A percentile compares a stretch with the other conserved stretches of the same genome.
Conservation (phyloP, 129 eudicot species). For the Solidago caesia region DNA sequence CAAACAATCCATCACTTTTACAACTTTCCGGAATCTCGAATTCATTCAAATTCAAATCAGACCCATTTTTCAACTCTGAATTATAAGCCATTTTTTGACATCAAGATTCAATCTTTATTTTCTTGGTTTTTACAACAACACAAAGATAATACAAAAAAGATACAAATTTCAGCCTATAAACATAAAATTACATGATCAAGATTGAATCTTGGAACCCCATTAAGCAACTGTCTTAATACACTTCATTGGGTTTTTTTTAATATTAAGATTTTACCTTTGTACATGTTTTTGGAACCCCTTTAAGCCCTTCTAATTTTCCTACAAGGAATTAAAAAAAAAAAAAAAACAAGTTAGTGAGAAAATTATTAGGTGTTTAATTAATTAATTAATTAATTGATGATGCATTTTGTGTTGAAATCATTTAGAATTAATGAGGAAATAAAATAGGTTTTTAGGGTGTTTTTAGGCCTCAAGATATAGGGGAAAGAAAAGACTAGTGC, state of each 20-base stretch:
- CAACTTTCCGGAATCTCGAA: constrained; percentile 33
- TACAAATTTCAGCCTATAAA: neutral
- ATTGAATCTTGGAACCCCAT: constrained; percentile 17
- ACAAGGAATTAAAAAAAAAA: constrained; percentile 21
- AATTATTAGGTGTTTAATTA: constrained; percentile 33
- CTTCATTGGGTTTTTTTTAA: neutral
- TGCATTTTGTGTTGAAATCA: constrained; percentile 30
- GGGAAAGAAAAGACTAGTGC: constrained; percentile 27
- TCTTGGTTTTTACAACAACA: constrained; percentile 22
- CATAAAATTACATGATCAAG: constrained; percentile 20
- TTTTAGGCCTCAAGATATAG: constrained; percentile 34
- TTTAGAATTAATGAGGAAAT: constrained; percentile 19
- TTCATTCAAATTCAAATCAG: constrained; percentile 25
- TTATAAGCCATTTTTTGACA: constrained; percentile 56
- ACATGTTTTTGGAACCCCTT: constrained; percentile 23
- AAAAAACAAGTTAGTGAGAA: constrained; percentile 22
- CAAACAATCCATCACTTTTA: constrained; percentile 27
- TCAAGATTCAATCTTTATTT: constrained; percentile 27
- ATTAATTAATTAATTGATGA: constrained; percentile 13
- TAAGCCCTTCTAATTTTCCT: constrained; percentile 34
- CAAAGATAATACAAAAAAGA: constrained; percentile 15
- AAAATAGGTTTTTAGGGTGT: constrained; percentile 21
- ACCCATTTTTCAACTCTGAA: constrained; percentile 41
- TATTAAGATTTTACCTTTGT: constrained; percentile 31
- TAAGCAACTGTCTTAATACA: too few species aligned